phyloP scores from a whole-genome alignment of 805 yeast species.

The Teunomyces barrocoloradensis region DNA sequence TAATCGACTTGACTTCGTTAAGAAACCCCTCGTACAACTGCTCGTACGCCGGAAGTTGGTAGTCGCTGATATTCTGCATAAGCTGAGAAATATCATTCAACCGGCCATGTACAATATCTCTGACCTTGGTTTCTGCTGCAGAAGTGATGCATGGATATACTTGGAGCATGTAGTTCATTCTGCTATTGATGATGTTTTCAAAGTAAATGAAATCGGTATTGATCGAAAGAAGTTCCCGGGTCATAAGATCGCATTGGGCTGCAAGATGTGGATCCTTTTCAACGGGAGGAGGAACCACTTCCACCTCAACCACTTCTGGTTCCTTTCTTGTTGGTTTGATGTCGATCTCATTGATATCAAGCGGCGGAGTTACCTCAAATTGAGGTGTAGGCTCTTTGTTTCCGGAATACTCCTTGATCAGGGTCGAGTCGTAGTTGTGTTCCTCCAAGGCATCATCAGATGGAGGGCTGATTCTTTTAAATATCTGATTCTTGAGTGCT shows the following conservation, averaged over 20 bases:
- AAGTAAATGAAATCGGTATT: constrained; percentile 13
- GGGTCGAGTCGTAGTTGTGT: not conserved
- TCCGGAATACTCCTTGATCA: not conserved
- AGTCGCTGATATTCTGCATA: constrained; percentile 29
- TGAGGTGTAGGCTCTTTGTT: constrained; percentile 1
- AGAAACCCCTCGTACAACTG: constrained; percentile 28
- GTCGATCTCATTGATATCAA: constrained; percentile 4
- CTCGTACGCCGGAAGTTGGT: constrained; percentile 34
- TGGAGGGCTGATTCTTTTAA: constrained; percentile 7
- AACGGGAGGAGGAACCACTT: not conserved
- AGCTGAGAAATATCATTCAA: constrained; percentile 14
- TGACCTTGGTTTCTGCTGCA: constrained; percentile 13
- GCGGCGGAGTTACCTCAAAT: constrained; percentile 3
- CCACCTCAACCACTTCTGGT: not conserved
- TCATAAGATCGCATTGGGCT: not conserved
- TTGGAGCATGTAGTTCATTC: constrained; percentile 16
- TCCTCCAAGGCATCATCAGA: constrained; percentile 4
- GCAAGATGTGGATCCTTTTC: constrained; percentile 1
- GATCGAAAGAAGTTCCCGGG: constrained; percentile 3
- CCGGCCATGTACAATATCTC: constrained; percentile 15
- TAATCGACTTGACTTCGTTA: constrained; percentile 34
- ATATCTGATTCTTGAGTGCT: constrained; percentile 7
- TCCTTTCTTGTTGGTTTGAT: constrained; percentile 2
- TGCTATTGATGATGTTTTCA: constrained; percentile 12
- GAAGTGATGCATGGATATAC: constrained; percentile 20